Evolutionary conservation across 139 green algal genomes (phyloP).

Genomic region (Yamagishiella unicocca): DNA sequence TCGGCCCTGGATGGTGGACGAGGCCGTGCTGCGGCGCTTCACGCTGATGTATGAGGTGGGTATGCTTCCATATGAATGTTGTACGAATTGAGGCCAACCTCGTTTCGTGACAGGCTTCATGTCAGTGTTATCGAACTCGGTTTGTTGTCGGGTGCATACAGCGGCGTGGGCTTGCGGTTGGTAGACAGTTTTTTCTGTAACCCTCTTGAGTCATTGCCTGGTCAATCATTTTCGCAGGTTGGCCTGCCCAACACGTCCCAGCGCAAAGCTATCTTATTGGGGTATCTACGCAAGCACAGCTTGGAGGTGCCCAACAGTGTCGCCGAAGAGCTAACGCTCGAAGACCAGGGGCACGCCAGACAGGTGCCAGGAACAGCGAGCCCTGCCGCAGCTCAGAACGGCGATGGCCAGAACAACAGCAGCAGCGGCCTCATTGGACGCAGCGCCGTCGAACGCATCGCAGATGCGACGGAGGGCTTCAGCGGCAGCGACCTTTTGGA

Average conservation of each 20-base stretch:
- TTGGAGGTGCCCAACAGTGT: constrained; percentile 41
- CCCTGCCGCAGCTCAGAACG: background rate
- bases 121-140: too few relatives aligned
- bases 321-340: constrained; percentile 26
- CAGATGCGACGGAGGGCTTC: constrained; percentile 76
- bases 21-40: constrained; percentile 74
- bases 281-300: constrained; percentile 59
- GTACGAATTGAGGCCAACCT: too few relatives aligned
- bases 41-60: constrained; percentile 81
- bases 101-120: too few relatives aligned
- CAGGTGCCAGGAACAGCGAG: background rate
- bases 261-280: constrained; percentile 76
- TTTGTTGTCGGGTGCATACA: too few relatives aligned
- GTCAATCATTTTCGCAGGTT: constrained; percentile 61
- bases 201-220: too few relatives aligned
- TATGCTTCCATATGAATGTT: too few relatives aligned
- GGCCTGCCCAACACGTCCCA: constrained; percentile 72
- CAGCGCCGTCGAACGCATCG: constrained; percentile 61
- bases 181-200: too few relatives aligned
- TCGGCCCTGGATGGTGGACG: constrained; percentile 71
- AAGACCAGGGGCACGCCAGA: background rate
- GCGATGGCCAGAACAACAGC: background rate
- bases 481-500: constrained; percentile 81
- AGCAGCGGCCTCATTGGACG: background rate
- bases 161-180: too few relatives aligned